Evolutionary conservation across 2,329 filamentous ascomycete species (phyloP).

Genomic region (Fusarium torreyae): DNA sequence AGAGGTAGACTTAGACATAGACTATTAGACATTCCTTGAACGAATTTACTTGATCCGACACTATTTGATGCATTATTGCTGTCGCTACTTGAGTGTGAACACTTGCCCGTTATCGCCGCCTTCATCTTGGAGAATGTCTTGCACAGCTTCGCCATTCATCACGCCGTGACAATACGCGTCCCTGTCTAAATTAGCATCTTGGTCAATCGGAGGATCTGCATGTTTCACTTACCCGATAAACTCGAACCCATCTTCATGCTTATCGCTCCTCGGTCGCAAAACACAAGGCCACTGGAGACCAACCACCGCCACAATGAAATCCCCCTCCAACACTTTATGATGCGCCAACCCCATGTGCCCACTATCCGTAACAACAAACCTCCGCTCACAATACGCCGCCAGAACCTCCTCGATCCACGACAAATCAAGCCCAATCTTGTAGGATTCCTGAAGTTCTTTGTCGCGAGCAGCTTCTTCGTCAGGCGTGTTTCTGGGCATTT

Average conservation of each 20-base stretch:
- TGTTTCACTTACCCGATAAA: conserved; percentile 44
- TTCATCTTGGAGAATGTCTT: conserved; percentile 6
- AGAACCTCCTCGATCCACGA: conserved; percentile 16
- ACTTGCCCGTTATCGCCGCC: background rate
- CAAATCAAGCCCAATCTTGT: conserved; percentile 19
- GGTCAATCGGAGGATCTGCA: too few relatives aligned
- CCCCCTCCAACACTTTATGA: conserved; percentile 28
- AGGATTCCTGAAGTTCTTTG: background rate
- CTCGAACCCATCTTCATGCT: conserved; percentile 9
- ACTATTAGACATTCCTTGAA: conserved; percentile 34
- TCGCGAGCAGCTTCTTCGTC: conserved; percentile 12
- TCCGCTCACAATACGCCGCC: conserved; percentile 32
- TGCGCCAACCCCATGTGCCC: conserved; percentile 42
- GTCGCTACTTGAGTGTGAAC: conserved; percentile 9
- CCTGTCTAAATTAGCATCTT: conserved; percentile 17
- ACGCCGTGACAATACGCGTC: conserved; percentile 42
- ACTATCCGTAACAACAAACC: conserved; percentile 30
- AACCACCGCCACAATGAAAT: conserved; percentile 30
- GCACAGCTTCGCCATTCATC: conserved; percentile 35
- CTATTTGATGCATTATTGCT: background rate
- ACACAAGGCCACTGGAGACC: conserved; percentile 30
- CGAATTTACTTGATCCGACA: background rate
- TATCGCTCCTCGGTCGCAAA: conserved; percentile 19
- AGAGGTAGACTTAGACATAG: conserved; percentile 26
- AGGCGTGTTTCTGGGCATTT: conserved; percentile 12